Percentiles rank a stretch among this genome's conserved stretches.
phyloP scores from a whole-genome alignment of 257 asterid genomes.

The Cruciata laevipes region DNA sequence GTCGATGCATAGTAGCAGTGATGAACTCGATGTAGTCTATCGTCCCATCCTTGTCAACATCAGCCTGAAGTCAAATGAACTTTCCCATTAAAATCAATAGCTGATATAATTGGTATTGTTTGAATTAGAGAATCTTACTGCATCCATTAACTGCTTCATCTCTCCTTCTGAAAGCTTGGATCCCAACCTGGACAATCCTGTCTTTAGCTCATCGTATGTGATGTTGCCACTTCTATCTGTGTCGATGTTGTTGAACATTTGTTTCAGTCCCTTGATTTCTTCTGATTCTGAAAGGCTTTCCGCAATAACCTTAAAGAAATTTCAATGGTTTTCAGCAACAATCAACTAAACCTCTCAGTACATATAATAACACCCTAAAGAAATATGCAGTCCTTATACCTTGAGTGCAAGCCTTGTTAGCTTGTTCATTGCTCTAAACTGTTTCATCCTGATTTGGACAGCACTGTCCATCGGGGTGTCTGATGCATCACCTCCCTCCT shows the following conservation, averaged over 20 bases:
- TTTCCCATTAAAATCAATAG: neutral
- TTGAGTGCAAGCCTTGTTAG: conserved; percentile 80
- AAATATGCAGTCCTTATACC: conserved; percentile 21
- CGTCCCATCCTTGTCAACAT: conserved; percentile 71
- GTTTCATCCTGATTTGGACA: conserved; percentile 79
- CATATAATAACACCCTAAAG: neutral
- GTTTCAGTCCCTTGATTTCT: conserved; percentile 71
- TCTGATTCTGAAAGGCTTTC: conserved; percentile 61
- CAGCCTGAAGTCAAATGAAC: conserved; percentile 45
- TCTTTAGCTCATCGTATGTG: conserved; percentile 71
- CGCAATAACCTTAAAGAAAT: conserved; percentile 63
- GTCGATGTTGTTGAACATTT: conserved; percentile 82
- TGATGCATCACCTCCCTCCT: conserved; percentile 82
- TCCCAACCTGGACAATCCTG: conserved; percentile 75
- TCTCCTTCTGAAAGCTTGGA: conserved; percentile 69
- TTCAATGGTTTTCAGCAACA: conserved; percentile 15
- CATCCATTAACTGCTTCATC: conserved; percentile 77
- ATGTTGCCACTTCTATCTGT: conserved; percentile 78
- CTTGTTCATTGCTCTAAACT: conserved; percentile 90
- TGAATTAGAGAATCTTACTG: conserved; percentile 38
- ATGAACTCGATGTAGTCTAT: conserved; percentile 83
- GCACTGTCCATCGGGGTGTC: conserved; percentile 79
- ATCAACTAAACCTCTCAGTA: neutral
- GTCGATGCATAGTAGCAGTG: conserved; percentile 90
- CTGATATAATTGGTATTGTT: neutral